phyloP scores from a whole-genome alignment of 208 protist genomes.

The Naegleria fowleri region DNA sequence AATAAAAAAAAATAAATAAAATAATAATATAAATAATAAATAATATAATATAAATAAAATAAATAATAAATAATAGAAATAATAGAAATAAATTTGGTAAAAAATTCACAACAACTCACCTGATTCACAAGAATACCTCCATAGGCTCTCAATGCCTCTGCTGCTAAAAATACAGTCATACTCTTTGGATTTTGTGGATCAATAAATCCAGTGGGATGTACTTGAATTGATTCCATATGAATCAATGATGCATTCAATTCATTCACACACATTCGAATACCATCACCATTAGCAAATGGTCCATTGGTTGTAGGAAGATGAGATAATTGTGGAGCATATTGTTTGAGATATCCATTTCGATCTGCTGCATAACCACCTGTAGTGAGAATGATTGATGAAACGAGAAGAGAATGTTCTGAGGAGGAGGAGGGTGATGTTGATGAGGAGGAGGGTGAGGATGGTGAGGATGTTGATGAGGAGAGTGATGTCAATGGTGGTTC shows the following conservation, averaged over 20 bases:
- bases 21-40: too few species aligned
- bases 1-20: too few species aligned
- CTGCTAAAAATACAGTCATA: conserved; percentile 77
- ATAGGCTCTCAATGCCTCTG: conserved; percentile 81
- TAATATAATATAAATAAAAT: too few species aligned
- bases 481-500: too few species aligned
- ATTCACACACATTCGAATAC: conserved; percentile 57
- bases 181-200: conserved; percentile 68
- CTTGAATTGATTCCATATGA: conserved; percentile 63
- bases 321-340: conserved; percentile 58
- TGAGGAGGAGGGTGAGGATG: too few species aligned
- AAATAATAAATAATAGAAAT: too few species aligned
- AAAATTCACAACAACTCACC: too few species aligned
- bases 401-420: conserved; percentile 30
- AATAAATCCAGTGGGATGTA: conserved; percentile 86
- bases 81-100: too few species aligned
- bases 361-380: conserved; percentile 67
- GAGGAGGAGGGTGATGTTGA: too few species aligned
- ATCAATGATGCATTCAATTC: conserved; percentile 53
- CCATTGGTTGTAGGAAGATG: conserved; percentile 77
- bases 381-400: conserved; percentile 63
- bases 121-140: conserved; percentile 78
- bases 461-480: too few species aligned
- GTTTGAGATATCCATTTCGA: conserved; percentile 53
- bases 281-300: conserved; percentile 63